Percentiles rank a stretch among this genome's conserved stretches.
Evolutionary conservation across 1,139 yeast species (phyloP).

Genomic region (Lodderomyces parapsilosis): DNA sequence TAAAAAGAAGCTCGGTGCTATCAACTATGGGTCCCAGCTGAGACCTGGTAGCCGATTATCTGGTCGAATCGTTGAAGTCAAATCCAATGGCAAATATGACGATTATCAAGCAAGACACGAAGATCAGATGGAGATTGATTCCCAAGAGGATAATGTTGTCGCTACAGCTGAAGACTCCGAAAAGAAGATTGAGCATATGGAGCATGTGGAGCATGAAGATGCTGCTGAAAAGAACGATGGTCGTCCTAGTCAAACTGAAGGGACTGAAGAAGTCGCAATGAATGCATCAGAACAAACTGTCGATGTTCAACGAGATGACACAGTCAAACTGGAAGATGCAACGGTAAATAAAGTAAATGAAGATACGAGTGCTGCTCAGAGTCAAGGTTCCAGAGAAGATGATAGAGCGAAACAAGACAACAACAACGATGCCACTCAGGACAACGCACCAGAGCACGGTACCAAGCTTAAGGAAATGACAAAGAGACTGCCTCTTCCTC

Average conservation of each 20-base stretch:
- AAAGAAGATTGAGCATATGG: neutral
- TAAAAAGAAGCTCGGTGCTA: slow-evolving; percentile 11
- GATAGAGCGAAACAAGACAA: neutral
- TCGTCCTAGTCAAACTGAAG: slow-evolving; percentile 7
- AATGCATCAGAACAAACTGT: slow-evolving; percentile 4
- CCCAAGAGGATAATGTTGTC: neutral
- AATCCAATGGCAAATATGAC: slow-evolving; percentile 26
- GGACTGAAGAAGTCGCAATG: neutral
- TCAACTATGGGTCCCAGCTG: slow-evolving; percentile 27
- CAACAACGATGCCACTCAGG: neutral
- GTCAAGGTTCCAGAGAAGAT: neutral
- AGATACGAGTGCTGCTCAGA: neutral
- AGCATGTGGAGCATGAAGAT: neutral
- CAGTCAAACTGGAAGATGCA: too few species aligned
- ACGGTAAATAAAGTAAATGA: neutral
- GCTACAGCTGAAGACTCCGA: neutral
- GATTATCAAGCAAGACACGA: slow-evolving; percentile 19
- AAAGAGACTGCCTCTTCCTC: slow-evolving; percentile 2
- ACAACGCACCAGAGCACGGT: neutral
- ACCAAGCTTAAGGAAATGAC: neutral
- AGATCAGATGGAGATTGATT: neutral
- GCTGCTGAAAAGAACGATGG: slow-evolving; percentile 3
- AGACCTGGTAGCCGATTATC: slow-evolving; percentile 20
- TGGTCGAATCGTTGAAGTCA: slow-evolving; percentile 17
- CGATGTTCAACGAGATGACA: neutral